Conservation (phyloP, 345 rosid species). For the Pistacia atlantica region DNA sequence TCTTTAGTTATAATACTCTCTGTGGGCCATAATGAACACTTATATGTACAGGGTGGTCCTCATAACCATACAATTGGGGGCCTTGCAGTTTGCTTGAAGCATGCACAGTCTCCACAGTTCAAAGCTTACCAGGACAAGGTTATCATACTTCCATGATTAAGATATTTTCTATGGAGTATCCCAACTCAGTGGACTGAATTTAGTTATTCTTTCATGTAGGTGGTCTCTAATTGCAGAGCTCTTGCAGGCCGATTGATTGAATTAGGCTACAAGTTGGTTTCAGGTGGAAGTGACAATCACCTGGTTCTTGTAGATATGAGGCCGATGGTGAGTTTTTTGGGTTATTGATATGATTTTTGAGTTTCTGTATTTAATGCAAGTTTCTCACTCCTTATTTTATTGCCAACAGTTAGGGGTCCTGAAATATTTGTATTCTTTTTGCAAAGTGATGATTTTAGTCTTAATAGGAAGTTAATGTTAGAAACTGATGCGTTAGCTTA, state of each 20-base stretch:
- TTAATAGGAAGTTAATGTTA: neutral
- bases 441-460: neutral
- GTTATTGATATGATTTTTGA: neutral
- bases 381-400: neutral
- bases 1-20: slow-evolving; percentile 1
- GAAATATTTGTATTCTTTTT: neutral
- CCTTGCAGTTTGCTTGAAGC: slow-evolving; percentile 88
- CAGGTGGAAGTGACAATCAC: slow-evolving; percentile 94
- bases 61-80: slow-evolving; percentile 97
- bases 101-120: slow-evolving; percentile 71
- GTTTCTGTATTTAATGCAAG: neutral
- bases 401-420: neutral
- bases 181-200: neutral
- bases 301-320: slow-evolving; percentile 90
- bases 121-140: slow-evolving; percentile 83
- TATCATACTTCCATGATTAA: slow-evolving; percentile 1
- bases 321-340: slow-evolving; percentile 58
- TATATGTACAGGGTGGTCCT: slow-evolving; percentile 79
- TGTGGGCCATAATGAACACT: neutral
- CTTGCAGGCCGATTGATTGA: slow-evolving; percentile 74
- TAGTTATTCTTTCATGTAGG: slow-evolving; percentile 41
- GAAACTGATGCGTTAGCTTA: neutral
- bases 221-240: slow-evolving; percentile 74
- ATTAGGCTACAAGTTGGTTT: slow-evolving; percentile 79
- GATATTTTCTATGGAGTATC: neutral